Conservation (phyloP, 345 rosid species). For the Pistacia integerrima region DNA sequence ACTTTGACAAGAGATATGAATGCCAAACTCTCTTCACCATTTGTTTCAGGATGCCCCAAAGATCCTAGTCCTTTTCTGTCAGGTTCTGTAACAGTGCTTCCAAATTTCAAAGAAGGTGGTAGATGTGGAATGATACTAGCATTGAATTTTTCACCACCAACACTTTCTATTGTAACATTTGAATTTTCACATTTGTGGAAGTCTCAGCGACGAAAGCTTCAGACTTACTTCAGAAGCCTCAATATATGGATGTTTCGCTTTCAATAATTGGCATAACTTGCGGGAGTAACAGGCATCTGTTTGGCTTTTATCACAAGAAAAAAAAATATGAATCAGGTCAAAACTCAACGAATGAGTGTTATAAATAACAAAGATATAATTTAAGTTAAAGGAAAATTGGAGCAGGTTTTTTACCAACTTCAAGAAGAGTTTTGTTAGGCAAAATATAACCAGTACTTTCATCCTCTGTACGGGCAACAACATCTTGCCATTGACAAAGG, state of each 20-base stretch:
- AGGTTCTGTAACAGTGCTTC: conserved; percentile 21
- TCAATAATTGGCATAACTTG: too few relatives aligned
- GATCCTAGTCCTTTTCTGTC: conserved; percentile 11
- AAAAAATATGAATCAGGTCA: neutral
- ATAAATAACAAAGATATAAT: neutral
- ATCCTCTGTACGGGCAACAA: conserved; percentile 75
- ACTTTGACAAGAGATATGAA: conserved; percentile 18
- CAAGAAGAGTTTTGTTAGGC: conserved; percentile 82
- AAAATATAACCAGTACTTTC: conserved; percentile 91
- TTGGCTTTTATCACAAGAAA: neutral
- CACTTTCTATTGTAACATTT: conserved; percentile 18
- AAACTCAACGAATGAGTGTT: too few relatives aligned
- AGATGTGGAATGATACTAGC: neutral
- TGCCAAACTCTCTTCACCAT: conserved; percentile 23
- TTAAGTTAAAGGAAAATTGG: neutral
- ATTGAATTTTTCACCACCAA: neutral
- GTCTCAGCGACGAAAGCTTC: conserved; percentile 24
- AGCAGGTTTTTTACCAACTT: conserved; percentile 58
- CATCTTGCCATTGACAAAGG: conserved; percentile 85
- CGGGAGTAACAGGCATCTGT: too few relatives aligned
- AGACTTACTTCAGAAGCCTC: neutral
- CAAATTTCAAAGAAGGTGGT: conserved; percentile 15
- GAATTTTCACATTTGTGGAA: neutral
- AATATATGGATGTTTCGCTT: neutral
- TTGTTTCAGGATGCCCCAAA: conserved; percentile 23